Percentiles rank a stretch among this genome's conserved stretches.
These are phyloP conservation scores for Lotmaria passim DNA, from an alignment of 208 protist species.

Conservation along the genomic window DNA sequence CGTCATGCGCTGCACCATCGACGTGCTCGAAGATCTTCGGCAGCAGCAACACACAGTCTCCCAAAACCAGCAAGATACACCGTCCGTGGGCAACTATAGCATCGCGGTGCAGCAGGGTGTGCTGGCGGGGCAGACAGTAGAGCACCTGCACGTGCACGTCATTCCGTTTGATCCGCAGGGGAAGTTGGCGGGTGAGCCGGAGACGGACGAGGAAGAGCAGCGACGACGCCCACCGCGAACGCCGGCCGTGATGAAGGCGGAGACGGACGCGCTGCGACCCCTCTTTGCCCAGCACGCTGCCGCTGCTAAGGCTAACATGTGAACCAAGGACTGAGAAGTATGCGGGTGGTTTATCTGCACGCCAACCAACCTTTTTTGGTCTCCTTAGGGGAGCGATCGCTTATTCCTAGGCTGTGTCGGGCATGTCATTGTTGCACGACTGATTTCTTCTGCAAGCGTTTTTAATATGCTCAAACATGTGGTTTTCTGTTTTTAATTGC, in stretches of 20 bases:
- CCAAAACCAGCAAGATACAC: not conserved
- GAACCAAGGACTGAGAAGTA: not conserved
- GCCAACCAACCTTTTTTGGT: no score
- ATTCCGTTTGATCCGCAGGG: conserved; percentile 82
- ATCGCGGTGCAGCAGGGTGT: conserved; percentile 81
- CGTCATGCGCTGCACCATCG: conserved; percentile 64
- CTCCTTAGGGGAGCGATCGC: no score
- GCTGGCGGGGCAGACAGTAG: conserved; percentile 80
- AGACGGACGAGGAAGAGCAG: conserved; percentile 67
- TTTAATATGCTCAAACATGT: no score
- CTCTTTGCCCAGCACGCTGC: conserved; percentile 44
- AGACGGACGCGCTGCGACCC: conserved; percentile 48
- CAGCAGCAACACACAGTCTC: conserved; percentile 3
- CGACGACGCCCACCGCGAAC: conserved; percentile 51
- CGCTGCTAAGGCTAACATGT: not conserved
- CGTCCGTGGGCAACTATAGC: conserved; percentile 52
- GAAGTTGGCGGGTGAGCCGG: conserved; percentile 71
- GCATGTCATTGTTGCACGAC: no score
- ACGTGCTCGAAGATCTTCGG: conserved; percentile 54
- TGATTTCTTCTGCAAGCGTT: no score
- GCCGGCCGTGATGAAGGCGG: conserved; percentile 54
- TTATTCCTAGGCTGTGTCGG: no score
- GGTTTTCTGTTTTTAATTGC: no score
- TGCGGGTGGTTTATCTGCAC: no score
- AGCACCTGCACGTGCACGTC: conserved; percentile 83